Base-by-base conservation (phyloP, 192 early-diverging fungal genomes). In the Entomortierella parvispora region DNA sequence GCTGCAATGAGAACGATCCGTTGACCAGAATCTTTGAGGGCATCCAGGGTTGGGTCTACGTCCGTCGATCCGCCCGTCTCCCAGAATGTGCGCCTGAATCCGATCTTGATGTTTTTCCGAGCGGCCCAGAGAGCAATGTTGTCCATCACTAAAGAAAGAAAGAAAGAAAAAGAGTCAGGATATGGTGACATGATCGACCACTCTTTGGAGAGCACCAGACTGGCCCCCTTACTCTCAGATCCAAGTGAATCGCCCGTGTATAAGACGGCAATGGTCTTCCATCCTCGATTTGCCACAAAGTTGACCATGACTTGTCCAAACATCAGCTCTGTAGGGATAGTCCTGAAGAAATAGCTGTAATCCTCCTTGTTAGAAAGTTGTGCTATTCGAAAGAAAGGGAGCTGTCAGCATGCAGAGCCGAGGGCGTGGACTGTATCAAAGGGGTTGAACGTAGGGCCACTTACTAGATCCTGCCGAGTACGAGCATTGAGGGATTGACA, bases 401-500 rank as follows among this genome's bases (percentile, higher is more conserved):
- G 23, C 42, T 44, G 4, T 2, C 44, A 58, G 33, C 12, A 20
- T 7, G 11, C 8, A 28, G 7, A 53, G 22, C 11, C 3, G 32
- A 33, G 37, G 28, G 7, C 25, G 28, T 59, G 11, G 9, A 12
- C 33, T 12, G 40, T n/a, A 58, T 2, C 4, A 29, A 64, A 31
- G 12, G 29, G 20, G 1, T 5, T 26, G 4, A 23, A 26, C 20
- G 43, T 3, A 29, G 2, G 0, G 10, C 17, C 40, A 71, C 76
- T 68, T 80, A 85, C 84, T 82, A 20, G 84, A 78, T 25, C 77
- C 71, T 4, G 84, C 84, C 25, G 84, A 83, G 40, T 77, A 85
- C 6, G 84, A 85, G 46, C 84, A 85, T 50, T 85, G 84, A 5
- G 84, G 84, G n/a, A 85, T 79, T 23, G 82, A 66, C 10, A 85